Base-by-base conservation (phyloP, 176 grass and related monocot species). In the Oryza coarctata region DNA sequence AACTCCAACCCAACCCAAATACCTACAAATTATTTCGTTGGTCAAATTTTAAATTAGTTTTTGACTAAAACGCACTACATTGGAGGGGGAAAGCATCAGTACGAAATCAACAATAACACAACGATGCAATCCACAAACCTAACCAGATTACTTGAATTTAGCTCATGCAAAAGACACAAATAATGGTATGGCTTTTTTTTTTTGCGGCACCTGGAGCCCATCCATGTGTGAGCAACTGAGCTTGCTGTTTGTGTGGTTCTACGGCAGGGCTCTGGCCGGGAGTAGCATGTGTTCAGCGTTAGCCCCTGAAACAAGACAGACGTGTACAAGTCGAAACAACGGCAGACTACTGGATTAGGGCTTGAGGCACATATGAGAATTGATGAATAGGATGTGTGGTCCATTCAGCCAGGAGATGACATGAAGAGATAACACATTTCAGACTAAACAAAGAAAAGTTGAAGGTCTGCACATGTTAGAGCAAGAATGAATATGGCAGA, bases 201-300 rank as follows among this genome's bases (percentile, higher is more conserved):
- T 47, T 83, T 78, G 74, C 18, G 65, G 80, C 74, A 65, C 67
- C 74, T 88, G 86, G 86, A 88, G 86, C 86, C 86, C 80, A 87
- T 83, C 86, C 80, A 87, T 87, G 73, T 87, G 86, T 83, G 73
- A 77, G 85, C 79, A 87, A 60, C 55, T 77, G 73, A 77, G 86
- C 82, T 20, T 65, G 52, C 32, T 82, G 79, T 83, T 20, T 52
- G 38, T 40, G 73, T 25, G 26, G 39, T 77, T 66, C 65, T 55
- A 63, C 43, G 26, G 71, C 57, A 77, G 61, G 55, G 10, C 33
- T 31, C n/a, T 40, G 71, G 79, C 41, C 55, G 55, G 44, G 4
- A 77, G 73, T 72, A 77, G 80, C 86, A 87, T 83, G 86, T 87
- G 80, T 52, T 67, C 71, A 61, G 86, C 73, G 78, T 83, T 83